Evolutionary conservation across 768 basidiomycete species (phyloP).

Genomic region (Leccinum aurantiacum): DNA sequence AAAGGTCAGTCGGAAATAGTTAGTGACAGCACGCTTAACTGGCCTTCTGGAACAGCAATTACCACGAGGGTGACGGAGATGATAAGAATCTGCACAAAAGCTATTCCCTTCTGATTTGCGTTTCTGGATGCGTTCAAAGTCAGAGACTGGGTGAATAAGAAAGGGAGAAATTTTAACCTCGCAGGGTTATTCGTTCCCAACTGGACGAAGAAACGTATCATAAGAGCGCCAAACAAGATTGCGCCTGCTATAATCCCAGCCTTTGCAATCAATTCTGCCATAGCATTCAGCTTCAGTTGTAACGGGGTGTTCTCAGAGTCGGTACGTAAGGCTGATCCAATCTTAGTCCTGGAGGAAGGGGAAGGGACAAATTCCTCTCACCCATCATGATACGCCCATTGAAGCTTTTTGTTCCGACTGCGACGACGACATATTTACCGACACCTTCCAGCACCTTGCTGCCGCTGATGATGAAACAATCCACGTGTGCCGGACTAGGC

Average conservation of each 20-base stretch:
- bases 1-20: not conserved
- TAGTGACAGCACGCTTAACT: slow-evolving; percentile 5
- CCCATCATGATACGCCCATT: slow-evolving; percentile 99
- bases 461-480: slow-evolving; percentile 91
- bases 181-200: slow-evolving; percentile 60
- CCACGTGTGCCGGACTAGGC: slow-evolving; percentile 53
- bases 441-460: slow-evolving; percentile 94
- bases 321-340: slow-evolving; percentile 68
- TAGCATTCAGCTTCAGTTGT: slow-evolving; percentile 86
- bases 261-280: slow-evolving; percentile 97
- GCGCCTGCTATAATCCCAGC: slow-evolving; percentile 81
- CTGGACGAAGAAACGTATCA: slow-evolving; percentile 95
- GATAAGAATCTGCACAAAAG: slow-evolving; percentile 91
- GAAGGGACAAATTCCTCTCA: slow-evolving; percentile 36
- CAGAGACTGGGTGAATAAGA: not conserved
- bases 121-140: slow-evolving; percentile 42
- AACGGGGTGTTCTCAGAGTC: slow-evolving; percentile 90
- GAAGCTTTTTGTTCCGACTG: slow-evolving; percentile 90
- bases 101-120: slow-evolving; percentile 80
- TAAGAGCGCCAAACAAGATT: slow-evolving; percentile 74
- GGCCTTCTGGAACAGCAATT: slow-evolving; percentile 84
- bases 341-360: not conserved
- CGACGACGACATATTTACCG: slow-evolving; percentile 88
- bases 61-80: slow-evolving; percentile 92
- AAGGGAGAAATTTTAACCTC: slow-evolving; percentile 40